Base-by-base conservation (phyloP, 2,329 filamentous ascomycete genomes). In the Colletotrichum falcatum region DNA sequence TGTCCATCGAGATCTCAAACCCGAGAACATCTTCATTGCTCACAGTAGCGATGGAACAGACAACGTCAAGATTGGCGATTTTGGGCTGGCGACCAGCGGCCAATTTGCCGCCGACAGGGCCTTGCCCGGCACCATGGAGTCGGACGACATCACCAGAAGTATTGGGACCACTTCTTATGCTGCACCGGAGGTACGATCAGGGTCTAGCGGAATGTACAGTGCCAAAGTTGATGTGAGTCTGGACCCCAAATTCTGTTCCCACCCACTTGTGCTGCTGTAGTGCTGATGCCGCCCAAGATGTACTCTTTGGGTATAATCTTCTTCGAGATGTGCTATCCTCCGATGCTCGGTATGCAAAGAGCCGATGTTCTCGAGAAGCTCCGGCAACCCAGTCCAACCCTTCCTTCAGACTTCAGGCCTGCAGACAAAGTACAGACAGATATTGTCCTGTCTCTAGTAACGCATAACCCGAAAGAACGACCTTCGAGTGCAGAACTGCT, bases 221-320 rank as follows among this genome's bases (percentile, higher is more conserved):
- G 91, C 94, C 67, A 98, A 98, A 80, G 95, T 98, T 1, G 96
- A 99, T 83, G 90, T 91, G 81, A 84, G 90, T 85, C 49, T 12
- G 16, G 2, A 23, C 56, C 28, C 16, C 8, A 5, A 4, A 7
- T 9, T 61, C 58, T 71, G 64, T 74, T 18, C 23, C 16, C 23
- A 8, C 16, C 5, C 23, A 33, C 6, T 11, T 33, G 48, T 2
- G 18, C 30, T 12, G 1, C 12, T 16, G 14, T 28, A 61, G 54
- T 59, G 33, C 74, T 76, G 70, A 78, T 61, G n/a, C 9, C 0
- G 8, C 44, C 0, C 66, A 90, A 56, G 87, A 98, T 99, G 95
- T 99, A 96, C 78, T 98, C 95, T 0, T 86, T 99, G 51, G 96
- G 96, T 0, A 93, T 99, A 73, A 98, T 99, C 67, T 97, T 99